A percentile compares a stretch with the other conserved stretches of the same genome.
Conservation (phyloP, 2,329 filamentous ascomycete species). For the Plectosphaerella plurivora region DNA sequence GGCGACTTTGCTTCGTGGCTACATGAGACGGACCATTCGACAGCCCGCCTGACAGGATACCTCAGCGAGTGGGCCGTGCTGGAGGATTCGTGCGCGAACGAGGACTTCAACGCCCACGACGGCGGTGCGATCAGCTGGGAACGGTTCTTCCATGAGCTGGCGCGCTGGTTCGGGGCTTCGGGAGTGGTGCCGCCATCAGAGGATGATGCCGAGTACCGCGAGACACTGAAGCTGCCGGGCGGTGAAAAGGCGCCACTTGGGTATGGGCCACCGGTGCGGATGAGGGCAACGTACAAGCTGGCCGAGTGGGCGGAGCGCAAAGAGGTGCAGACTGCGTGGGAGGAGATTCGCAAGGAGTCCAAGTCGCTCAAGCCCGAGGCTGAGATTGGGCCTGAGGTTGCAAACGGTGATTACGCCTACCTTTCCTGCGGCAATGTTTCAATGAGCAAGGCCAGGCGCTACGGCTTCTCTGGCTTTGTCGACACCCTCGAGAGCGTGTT, state of each 20-base stretch:
- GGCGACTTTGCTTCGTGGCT: constrained; percentile 6
- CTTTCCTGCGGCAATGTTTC: neutral
- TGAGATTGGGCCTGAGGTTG: neutral
- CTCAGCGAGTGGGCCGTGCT: constrained; percentile 2
- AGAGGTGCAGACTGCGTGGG: neutral
- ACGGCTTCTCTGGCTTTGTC: constrained; percentile 1
- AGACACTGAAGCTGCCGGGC: neutral
- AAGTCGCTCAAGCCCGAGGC: constrained; percentile 1
- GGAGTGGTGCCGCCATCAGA: neutral
- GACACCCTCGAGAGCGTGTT: constrained; percentile 6
- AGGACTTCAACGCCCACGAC: constrained; percentile 3
- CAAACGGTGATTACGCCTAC: neutral
- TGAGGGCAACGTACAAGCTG: neutral
- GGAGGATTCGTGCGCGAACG: neutral
- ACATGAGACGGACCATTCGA: neutral
- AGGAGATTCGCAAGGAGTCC: neutral
- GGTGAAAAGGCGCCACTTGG: neutral
- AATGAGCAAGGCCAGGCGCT: constrained; percentile 1
- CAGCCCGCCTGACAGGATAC: constrained; percentile 2
- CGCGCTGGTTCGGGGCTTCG: constrained; percentile 2
- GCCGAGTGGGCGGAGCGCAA: neutral
- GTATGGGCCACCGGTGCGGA: neutral
- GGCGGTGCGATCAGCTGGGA: constrained; percentile 2
- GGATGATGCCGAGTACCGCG: neutral
- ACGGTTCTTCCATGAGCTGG: neutral